Conservation (phyloP, 345 rosid genomes). For the Eucalyptus albens region DNA sequence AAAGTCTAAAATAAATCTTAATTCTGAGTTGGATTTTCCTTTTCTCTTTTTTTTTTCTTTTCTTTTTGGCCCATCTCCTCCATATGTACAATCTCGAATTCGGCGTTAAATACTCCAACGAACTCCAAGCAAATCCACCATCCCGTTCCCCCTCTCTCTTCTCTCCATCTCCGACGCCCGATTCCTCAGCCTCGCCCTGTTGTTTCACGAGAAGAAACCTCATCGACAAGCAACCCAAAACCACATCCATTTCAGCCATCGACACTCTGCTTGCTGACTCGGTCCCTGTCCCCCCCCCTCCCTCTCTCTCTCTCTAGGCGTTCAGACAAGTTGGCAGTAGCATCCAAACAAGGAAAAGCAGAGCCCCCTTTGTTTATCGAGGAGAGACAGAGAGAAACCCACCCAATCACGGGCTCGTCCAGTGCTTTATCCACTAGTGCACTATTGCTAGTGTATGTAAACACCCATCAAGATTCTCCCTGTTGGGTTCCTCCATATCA, state of each 20-base stretch:
- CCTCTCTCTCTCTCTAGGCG: neutral
- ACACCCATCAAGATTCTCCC: neutral
- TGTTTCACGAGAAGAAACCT: neutral
- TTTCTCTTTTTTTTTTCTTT: rapidly evolving
- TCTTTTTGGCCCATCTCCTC: neutral
- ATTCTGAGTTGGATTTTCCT: neutral
- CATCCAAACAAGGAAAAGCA: neutral
- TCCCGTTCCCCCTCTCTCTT: neutral
- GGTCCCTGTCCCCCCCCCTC: neutral
- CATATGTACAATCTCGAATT: neutral
- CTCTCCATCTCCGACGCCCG: neutral
- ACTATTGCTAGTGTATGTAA: neutral
- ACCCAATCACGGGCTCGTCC: neutral
- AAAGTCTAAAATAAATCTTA: neutral
- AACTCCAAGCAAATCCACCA: neutral
- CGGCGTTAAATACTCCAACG: neutral
- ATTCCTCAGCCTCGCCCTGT: neutral
- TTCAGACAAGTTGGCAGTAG: neutral
- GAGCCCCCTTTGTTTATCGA: neutral
- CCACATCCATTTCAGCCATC: neutral
- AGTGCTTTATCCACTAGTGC: neutral
- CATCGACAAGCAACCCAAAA: neutral
- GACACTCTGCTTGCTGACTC: neutral
- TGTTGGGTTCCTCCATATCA: neutral
- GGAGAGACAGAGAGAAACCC: neutral